phyloP scores from a whole-genome alignment of 148 eudicot genomes.

The Tetragonia tetragonoides region DNA sequence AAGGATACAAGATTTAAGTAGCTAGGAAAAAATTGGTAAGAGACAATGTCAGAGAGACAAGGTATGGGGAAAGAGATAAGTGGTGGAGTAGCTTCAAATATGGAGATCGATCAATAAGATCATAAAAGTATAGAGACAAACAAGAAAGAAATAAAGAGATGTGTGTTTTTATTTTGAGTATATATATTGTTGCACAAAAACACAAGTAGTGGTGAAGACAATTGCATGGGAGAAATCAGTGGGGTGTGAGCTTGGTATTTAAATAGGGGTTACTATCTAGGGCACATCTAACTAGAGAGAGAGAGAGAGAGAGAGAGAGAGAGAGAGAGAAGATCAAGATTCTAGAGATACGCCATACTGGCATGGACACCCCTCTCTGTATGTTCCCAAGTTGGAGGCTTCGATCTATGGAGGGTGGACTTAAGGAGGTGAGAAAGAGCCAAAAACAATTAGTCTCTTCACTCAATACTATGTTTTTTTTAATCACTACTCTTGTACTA shows the following conservation, averaged over 20 bases:
- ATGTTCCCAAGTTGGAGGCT: conserved; percentile 25
- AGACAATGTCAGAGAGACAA: conserved; percentile 26
- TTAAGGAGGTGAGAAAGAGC: background rate
- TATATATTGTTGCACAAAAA: conserved; percentile 6
- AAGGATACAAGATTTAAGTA: background rate
- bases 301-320: background rate
- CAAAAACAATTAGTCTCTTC: background rate
- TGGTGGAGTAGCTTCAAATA: conserved; percentile 23
- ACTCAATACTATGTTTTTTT: conserved; percentile 23
- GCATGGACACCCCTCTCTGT: conserved; percentile 23
- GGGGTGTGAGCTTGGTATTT: conserved; percentile 37
- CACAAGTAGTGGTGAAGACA: conserved; percentile 29
- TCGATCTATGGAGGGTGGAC: conserved; percentile 5
- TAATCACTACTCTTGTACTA: conserved; percentile 2
- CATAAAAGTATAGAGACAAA: background rate
- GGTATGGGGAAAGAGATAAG: conserved; percentile 34
- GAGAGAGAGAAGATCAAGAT: conserved; percentile 11
- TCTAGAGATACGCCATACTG: conserved; percentile 16
- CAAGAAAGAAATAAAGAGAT: background rate
- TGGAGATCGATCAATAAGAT: background rate
- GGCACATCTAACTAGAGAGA: background rate
- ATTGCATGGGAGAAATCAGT: conserved; percentile 48
- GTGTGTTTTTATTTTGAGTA: too few species aligned
- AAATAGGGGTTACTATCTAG: conserved; percentile 27
- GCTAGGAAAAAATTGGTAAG: conserved; percentile 1